phyloP scores from a whole-genome alignment of 768 basidiomycete species.

The Kwoniella heveanensis region DNA sequence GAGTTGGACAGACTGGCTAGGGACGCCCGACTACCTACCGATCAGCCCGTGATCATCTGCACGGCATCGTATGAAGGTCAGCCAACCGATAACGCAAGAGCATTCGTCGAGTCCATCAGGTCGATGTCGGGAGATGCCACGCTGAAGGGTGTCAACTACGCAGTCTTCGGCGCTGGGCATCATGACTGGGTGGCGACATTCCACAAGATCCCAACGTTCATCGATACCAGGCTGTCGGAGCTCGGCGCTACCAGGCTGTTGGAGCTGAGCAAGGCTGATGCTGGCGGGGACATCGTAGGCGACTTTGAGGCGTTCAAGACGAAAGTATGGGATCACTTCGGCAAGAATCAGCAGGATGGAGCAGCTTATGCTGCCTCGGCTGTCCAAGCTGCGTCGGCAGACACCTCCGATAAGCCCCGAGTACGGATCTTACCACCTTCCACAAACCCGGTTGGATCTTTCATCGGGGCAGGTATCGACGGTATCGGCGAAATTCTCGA shows the following conservation, averaged over 20 bases:
- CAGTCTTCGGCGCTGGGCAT: constrained; percentile 63
- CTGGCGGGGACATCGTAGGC: constrained; percentile 33
- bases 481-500: neutral
- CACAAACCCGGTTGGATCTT: neutral
- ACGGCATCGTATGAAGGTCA: constrained; percentile 63
- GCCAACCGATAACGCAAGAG: constrained; percentile 62
- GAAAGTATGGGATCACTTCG: neutral
- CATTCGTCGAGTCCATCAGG: constrained; percentile 60
- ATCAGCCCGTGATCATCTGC: constrained; percentile 60
- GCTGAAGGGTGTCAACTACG: constrained; percentile 50
- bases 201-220: constrained; percentile 60
- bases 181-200: constrained; percentile 61
- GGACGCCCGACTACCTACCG: constrained; percentile 49
- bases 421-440: neutral
- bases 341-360: too few species aligned
- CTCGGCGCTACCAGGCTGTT: constrained; percentile 58
- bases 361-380: too few species aligned
- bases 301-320: constrained; percentile 1
- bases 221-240: constrained; percentile 57
- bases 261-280: constrained; percentile 59
- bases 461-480: neutral
- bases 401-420: neutral
- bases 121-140: constrained; percentile 45
- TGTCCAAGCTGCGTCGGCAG: too few species aligned
- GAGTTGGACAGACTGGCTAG: constrained; percentile 58